Evolutionary conservation across 441 rosid species (phyloP).

Genomic region (Bocquillonia castaneifolia): DNA sequence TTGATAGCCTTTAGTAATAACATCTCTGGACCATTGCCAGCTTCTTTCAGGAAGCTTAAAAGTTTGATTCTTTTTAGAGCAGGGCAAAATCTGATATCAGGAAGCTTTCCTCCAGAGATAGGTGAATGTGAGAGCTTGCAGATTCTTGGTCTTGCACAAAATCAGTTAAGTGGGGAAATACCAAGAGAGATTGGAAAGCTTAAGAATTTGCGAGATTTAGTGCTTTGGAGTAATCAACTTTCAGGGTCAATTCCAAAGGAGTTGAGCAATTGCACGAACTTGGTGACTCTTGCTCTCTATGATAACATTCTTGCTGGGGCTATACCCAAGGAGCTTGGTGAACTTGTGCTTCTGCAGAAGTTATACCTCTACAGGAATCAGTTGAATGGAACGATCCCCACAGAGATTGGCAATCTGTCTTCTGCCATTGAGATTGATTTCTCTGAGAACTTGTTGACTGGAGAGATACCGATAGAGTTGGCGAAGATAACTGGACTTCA

Average conservation of each 20-base stretch:
- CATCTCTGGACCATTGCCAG: slow-evolving; percentile 65
- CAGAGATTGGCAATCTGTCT: slow-evolving; percentile 72
- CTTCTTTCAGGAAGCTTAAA: slow-evolving; percentile 63
- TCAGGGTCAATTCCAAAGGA: slow-evolving; percentile 71
- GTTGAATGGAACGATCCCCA: slow-evolving; percentile 74
- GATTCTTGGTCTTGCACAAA: slow-evolving; percentile 88
- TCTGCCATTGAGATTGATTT: slow-evolving; percentile 66
- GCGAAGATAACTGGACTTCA: slow-evolving; percentile 49
- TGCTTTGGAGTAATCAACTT: slow-evolving; percentile 70
- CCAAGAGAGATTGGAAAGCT: slow-evolving; percentile 78
- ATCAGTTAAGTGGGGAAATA: slow-evolving; percentile 54
- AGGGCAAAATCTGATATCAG: slow-evolving; percentile 84
- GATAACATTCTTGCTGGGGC: slow-evolving; percentile 66
- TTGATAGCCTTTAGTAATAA: slow-evolving; percentile 70
- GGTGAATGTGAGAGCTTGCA: slow-evolving; percentile 63
- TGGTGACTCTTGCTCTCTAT: slow-evolving; percentile 64
- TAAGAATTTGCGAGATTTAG: slow-evolving; percentile 48
- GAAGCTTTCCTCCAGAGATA: slow-evolving; percentile 65
- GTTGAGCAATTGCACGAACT: slow-evolving; percentile 60
- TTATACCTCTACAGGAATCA: slow-evolving; percentile 69
- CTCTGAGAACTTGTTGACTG: slow-evolving; percentile 66
- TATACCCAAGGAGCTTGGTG: slow-evolving; percentile 66
- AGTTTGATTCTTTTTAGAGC: slow-evolving; percentile 60
- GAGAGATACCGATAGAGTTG: slow-evolving; percentile 71
- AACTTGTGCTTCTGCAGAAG: slow-evolving; percentile 39